These are phyloP conservation scores for Aureoboletus auriporus DNA, from an alignment of 768 basidiomycete genomes.

Conservation along the genomic window DNA sequence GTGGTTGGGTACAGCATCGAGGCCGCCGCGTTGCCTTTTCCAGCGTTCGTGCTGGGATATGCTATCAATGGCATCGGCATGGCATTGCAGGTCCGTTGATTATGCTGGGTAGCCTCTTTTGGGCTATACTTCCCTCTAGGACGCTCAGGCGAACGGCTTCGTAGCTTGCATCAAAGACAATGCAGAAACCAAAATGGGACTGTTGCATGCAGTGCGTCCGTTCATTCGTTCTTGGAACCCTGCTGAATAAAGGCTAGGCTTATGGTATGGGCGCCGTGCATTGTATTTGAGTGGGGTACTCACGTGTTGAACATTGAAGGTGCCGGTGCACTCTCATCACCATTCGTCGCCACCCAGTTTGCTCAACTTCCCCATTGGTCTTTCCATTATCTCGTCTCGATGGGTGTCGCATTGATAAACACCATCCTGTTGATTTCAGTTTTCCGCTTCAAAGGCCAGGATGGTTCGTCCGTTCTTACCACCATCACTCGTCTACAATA, in stretches of 20 bases:
- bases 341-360: constrained; percentile 81
- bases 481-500: not conserved
- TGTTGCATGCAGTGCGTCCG: constrained; percentile 36
- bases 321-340: constrained; percentile 61
- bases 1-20: constrained; percentile 33
- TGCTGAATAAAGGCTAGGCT: constrained; percentile 15
- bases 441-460: constrained; percentile 68
- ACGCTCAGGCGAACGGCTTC: constrained; percentile 47
- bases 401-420: constrained; percentile 63
- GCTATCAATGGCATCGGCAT: constrained; percentile 41
- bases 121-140: constrained; percentile 20
- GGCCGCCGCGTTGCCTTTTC: constrained; percentile 42
- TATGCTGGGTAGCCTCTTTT: not conserved
- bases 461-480: constrained; percentile 42
- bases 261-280: constrained; percentile 26
- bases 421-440: constrained; percentile 46
- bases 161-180: constrained; percentile 38
- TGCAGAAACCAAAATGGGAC: constrained; percentile 37
- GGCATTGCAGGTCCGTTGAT: constrained; percentile 40
- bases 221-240: constrained; percentile 22
- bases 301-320: constrained; percentile 36
- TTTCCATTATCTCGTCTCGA: constrained; percentile 69
- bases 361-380: constrained; percentile 64
- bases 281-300: constrained; percentile 3
- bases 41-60: constrained; percentile 40